Base-by-base conservation (phyloP, 345 rosid genomes). In the Dipteronia sinensis region DNA sequence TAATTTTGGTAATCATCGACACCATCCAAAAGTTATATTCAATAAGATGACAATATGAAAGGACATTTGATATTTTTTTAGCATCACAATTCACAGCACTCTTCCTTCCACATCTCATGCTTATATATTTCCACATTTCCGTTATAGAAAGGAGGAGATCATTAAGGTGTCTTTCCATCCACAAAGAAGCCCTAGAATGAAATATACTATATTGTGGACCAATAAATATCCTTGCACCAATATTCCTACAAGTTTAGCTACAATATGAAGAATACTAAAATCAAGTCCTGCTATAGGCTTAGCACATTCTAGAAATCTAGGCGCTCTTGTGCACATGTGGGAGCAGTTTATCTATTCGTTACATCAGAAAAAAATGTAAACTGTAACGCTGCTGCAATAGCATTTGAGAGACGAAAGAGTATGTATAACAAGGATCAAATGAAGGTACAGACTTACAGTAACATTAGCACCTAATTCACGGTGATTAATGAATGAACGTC, bases 401-500 rank as follows among this genome's bases (percentile, higher is more conserved):
- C 72, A 79, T 11, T 44, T 40, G 1, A 65, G 58, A 76, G 55
- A 47, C 70, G 27, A 65, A 66, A 58, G 65, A 67, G 53, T 53
- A 65, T 42, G 25, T 10, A 67, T 25, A 58, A 47, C 27, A 65
- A 82, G 73, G 72, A 59, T 9, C 70, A 55, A 19, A 71, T 22
- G 22, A 56, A 62, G 19, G 23, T 19, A 25, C 67, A 79, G 71
- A 89, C 98, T 93, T 89, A 97, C 98, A 19, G 99, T 97, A 71
- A 94, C 98, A 88, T 94, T 94, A 69, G 98, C 94, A 34, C 92
- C 98, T 22, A 89, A 67, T 62, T 87, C 95, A 46, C 69, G 95
- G 47, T 90, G 87, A 88, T 97, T 92, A 55, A 94, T 90, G 86
- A 94, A 96, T 78, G 88, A 51, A 10, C 90, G 91, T 72, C 94